These are phyloP conservation scores for Kurtzmaniella quercitrusa DNA, from an alignment of 1,139 yeast genomes.

Conservation along the genomic window DNA sequence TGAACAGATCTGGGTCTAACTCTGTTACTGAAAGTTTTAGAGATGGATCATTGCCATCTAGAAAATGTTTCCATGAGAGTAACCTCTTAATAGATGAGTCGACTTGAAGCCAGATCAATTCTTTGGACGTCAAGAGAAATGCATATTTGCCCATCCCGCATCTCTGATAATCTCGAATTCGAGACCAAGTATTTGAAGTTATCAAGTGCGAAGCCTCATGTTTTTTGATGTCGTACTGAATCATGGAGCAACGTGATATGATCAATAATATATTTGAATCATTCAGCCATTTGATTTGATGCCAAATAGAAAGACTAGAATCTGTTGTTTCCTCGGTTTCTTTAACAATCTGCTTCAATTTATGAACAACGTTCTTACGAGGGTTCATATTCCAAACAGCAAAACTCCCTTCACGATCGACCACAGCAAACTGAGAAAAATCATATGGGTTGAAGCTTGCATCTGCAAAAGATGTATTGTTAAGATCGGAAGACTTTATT, in stretches of 20 bases:
- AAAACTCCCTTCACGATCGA: constrained; percentile 55
- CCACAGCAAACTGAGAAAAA: constrained; percentile 31
- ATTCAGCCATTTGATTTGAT: constrained; percentile 45
- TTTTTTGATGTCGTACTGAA: constrained; percentile 23
- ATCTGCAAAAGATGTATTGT: constrained; percentile 42
- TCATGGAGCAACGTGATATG: constrained; percentile 43
- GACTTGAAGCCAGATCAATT: constrained; percentile 47
- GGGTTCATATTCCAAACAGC: constrained; percentile 28
- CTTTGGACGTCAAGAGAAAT: constrained; percentile 58
- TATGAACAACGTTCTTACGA: constrained; percentile 4
- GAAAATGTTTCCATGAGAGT: constrained; percentile 68
- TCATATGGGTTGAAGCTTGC: constrained; percentile 41
- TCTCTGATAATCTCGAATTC: constrained; percentile 40
- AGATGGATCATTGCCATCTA: constrained; percentile 55
- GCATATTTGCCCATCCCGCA: constrained; percentile 18
- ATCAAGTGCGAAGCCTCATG: constrained; percentile 29
- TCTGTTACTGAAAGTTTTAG: constrained; percentile 33
- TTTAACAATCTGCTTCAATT: constrained; percentile 6
- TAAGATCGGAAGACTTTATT: constrained; percentile 16
- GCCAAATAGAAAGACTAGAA: constrained; percentile 56
- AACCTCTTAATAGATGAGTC: constrained; percentile 27
- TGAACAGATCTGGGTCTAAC: constrained; percentile 17
- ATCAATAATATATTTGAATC: constrained; percentile 29
- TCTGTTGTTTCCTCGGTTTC: constrained; percentile 28
- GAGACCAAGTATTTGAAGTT: constrained; percentile 57